Percentiles rank a stretch among this genome's conserved stretches.
These are phyloP conservation scores for Diacronema lutheri DNA, from an alignment of 78 protist genomes.

Conservation along the genomic window DNA sequence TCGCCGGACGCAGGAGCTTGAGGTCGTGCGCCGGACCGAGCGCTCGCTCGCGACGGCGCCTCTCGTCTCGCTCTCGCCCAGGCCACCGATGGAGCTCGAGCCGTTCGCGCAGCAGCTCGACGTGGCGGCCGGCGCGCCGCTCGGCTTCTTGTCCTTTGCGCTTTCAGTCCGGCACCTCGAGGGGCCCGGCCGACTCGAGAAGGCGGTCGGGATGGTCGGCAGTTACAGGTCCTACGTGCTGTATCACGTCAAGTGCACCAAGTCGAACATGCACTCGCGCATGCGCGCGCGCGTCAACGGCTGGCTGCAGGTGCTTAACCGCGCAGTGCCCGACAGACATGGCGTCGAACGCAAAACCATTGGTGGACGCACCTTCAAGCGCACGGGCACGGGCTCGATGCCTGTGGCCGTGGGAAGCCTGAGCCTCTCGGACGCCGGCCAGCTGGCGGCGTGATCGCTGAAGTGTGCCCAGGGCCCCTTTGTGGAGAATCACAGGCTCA, in stretches of 20 bases:
- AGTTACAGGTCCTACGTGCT: neutral
- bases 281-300: neutral
- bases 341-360: neutral
- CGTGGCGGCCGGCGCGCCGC: no score
- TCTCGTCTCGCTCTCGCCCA: neutral
- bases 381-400: no score
- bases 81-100: neutral
- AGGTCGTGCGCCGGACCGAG: neutral
- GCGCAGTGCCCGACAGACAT: neutral
- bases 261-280: neutral
- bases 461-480: no score
- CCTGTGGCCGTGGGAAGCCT: no score
- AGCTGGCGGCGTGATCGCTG: no score
- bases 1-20: neutral
- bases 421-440: no score
- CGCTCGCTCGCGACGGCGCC: neutral
- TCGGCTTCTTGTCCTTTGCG: neutral
- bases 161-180: neutral
- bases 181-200: neutral
- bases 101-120: no score
- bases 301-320: slow-evolving; percentile 20
- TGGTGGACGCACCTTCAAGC: neutral
- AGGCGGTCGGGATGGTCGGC: neutral
- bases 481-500: no score
- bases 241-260: neutral